Evolutionary conservation across 805 yeast species (phyloP), one percentile per base, ranked within the genome.

Genomic region (Myxozyma melibiosi): DNA sequence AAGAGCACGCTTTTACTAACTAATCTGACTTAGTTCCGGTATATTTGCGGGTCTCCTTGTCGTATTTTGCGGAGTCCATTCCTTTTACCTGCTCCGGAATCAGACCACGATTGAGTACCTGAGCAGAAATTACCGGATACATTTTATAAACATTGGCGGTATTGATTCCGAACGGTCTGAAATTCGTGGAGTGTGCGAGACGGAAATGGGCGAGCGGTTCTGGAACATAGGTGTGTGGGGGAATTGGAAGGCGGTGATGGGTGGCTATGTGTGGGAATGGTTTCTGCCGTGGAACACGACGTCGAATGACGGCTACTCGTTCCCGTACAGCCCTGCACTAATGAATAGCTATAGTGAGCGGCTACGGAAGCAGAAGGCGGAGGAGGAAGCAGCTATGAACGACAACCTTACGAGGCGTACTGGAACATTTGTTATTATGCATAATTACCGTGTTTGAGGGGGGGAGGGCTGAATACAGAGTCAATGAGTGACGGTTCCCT

Each of bases 221-320:
- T 64, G 67, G 67, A 43, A 48, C 30, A 14, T 40, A 13, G 58
- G 63, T 11, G 30, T 37, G 11, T 58, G 53, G 53, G 24, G 31
- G 30, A 64, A 64, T 35, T 64, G 66, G 66, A 46, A 22, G 25
- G 25, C 52, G 9, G 64, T 64, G 9, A 51, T 64, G 59, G 66
- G 67, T 11, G 35, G 16, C n/a, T 40, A 55, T 25, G 62, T 59
- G 9, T 57, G 65, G 63, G 62, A 64, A 24, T 64, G 66, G 62
- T 6, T 64, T 11, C 48, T 64, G 20, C 67, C 67, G 24, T 46
- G 57, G 52, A 53, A 48, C 41, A 53, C 58, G 4, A 46, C 56
- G 14, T 18, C 13, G 4, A 54, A 44, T n/a, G 43, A 38, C 30
- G 65, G 65, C 6, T 46, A 46, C 28, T 14, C 41, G 11, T 64